phyloP scores from a whole-genome alignment of 2,329 filamentous ascomycete genomes.

The Fusarium protoensiforme region DNA sequence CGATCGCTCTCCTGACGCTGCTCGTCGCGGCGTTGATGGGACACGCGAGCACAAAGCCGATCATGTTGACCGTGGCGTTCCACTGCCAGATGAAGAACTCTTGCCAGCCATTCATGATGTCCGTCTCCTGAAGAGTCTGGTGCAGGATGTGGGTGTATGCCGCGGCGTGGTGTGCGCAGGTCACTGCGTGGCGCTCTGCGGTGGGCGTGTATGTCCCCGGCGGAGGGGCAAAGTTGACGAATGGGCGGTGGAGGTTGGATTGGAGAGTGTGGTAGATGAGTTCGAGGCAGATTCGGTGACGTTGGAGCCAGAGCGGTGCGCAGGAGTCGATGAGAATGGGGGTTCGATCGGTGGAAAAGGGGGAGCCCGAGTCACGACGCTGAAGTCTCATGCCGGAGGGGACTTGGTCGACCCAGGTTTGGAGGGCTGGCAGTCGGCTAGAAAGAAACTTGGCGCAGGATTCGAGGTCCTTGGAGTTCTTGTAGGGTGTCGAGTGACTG shows the following conservation, averaged over 20 bases:
- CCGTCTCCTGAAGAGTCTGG: constrained; percentile 38
- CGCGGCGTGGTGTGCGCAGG: constrained; percentile 39
- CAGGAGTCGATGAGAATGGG: constrained; percentile 37
- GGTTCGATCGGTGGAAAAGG: constrained; percentile 50
- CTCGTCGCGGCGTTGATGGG: constrained; percentile 41
- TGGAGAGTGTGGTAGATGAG: constrained; percentile 53
- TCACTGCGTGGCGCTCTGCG: constrained; percentile 27
- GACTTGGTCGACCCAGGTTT: constrained; percentile 41
- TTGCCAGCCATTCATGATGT: constrained; percentile 42
- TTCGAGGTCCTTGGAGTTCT: constrained; percentile 27
- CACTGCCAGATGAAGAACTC: constrained; percentile 45
- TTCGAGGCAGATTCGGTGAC: constrained; percentile 52
- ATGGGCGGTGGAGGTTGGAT: constrained; percentile 52
- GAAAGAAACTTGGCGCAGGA: constrained; percentile 28
- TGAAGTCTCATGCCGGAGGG: constrained; percentile 50
- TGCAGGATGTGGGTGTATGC: constrained; percentile 40
- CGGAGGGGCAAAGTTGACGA: constrained; percentile 48
- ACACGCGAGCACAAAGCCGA: constrained; percentile 48
- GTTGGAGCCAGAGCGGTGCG: constrained; percentile 54
- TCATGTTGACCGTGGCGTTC: constrained; percentile 46
- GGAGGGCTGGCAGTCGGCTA: constrained; percentile 44
- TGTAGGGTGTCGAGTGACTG: constrained; percentile 12
- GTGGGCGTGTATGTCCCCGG: constrained; percentile 21
- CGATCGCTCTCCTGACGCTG: constrained; percentile 43
- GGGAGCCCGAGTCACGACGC: constrained; percentile 42